Conservation (phyloP, 805 yeast species). For the Saccharomycopsis guyanensis region DNA sequence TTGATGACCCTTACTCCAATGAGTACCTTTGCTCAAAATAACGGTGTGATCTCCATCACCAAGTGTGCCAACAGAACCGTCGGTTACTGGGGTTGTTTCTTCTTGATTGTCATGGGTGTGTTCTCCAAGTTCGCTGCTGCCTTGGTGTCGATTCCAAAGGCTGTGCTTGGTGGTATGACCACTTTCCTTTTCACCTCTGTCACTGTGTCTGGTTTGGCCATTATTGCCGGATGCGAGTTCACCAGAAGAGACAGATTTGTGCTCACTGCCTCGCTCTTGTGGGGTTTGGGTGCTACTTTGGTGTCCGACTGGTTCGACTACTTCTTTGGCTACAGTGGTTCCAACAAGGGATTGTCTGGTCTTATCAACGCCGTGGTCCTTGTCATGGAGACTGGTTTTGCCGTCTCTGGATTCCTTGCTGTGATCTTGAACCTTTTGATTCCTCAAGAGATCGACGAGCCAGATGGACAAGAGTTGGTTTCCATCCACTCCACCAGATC, state of each 20-base stretch:
- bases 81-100: constrained; percentile 77
- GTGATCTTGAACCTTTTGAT: constrained; percentile 53
- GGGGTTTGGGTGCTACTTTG: constrained; percentile 61
- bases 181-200: constrained; percentile 69
- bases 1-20: constrained; percentile 81
- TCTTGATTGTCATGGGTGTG: constrained; percentile 77
- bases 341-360: constrained; percentile 48
- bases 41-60: constrained; percentile 88
- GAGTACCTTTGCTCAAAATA: constrained; percentile 91
- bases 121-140: constrained; percentile 86
- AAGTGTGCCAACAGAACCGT: constrained; percentile 81
- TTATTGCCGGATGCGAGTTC: constrained; percentile 44
- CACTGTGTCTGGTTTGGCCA: constrained; percentile 65
- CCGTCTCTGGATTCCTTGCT: constrained; percentile 60
- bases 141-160: constrained; percentile 70
- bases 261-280: constrained; percentile 53
- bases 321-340: constrained; percentile 62
- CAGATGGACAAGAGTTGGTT: constrained; percentile 24
- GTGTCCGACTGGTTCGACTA: constrained; percentile 57
- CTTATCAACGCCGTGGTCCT: constrained; percentile 61
- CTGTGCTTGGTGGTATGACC: constrained; percentile 86
- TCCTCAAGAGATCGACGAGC: constrained; percentile 50
- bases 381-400: constrained; percentile 68
- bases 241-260: constrained; percentile 70
- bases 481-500: constrained; percentile 17